phyloP scores from a whole-genome alignment of 371 early-diverging fungal species.

The Rhizopus stolonifer region DNA sequence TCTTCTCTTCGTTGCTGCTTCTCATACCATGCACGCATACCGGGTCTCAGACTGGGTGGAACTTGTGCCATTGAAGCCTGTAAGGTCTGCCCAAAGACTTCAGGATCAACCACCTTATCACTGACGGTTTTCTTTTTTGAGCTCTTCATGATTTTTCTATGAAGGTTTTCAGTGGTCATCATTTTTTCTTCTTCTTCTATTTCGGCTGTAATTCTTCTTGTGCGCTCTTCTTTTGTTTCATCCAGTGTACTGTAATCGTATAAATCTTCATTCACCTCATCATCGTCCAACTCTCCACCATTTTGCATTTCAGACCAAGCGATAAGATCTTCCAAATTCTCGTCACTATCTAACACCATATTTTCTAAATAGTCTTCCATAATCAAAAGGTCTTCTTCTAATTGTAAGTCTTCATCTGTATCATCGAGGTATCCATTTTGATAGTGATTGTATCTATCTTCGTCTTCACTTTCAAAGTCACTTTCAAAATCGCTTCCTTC shows the following conservation, averaged over 20 bases:
- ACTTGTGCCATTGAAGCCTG: constrained; percentile 24
- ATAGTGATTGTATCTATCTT: background rate
- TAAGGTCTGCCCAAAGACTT: constrained; percentile 24
- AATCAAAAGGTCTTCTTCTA: constrained; percentile 33
- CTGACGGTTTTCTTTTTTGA: constrained; percentile 10
- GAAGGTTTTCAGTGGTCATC: constrained; percentile 6
- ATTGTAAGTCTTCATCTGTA: constrained; percentile 20
- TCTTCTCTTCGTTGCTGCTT: constrained; percentile 28
- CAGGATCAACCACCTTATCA: constrained; percentile 20
- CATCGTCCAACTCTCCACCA: constrained; percentile 4
- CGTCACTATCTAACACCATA: constrained; percentile 18
- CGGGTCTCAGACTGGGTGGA: constrained; percentile 23
- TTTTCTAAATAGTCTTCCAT: constrained; percentile 48
- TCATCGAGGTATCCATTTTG: background rate
- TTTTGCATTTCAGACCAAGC: constrained; percentile 17
- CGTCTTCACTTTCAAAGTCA: constrained; percentile 3
- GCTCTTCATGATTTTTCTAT: background rate
- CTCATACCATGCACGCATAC: constrained; percentile 22
- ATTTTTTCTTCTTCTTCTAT: constrained; percentile 7
- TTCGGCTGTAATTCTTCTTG: background rate
- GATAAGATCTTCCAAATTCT: constrained; percentile 17
- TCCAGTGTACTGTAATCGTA: constrained; percentile 16
- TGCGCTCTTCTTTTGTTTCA: background rate
- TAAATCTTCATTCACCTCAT: constrained; percentile 5
- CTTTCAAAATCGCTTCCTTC: background rate